These are phyloP conservation scores for Eimeria acervulina DNA, from an alignment of 169 alveolate genomes.

Conservation along the genomic window DNA sequence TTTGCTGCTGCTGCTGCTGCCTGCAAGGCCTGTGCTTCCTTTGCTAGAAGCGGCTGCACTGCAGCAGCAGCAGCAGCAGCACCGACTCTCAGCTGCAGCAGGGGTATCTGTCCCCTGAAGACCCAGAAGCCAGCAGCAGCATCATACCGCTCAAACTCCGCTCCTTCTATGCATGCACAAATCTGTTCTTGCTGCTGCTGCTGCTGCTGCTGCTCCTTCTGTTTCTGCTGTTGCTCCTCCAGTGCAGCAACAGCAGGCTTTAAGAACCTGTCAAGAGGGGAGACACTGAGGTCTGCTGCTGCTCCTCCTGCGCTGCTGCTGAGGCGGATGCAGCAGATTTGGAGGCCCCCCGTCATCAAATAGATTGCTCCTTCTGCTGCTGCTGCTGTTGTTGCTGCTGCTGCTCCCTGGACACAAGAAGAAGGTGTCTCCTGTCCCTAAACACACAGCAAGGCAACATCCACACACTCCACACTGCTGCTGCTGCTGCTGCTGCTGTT, in stretches of 20 bases:
- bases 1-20: too few relatives aligned
- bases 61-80: not conserved
- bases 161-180: not conserved
- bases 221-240: not conserved
- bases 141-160: conserved; percentile 28
- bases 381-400: not conserved
- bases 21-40: too few relatives aligned
- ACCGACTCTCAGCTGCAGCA: conserved; percentile 23
- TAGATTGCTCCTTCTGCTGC: too few relatives aligned
- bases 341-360: conserved; percentile 41
- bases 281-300: not conserved
- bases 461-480: not conserved
- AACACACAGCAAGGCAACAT: not conserved
- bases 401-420: not conserved
- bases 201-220: not conserved
- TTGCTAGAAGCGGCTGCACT: not conserved
- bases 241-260: conserved; percentile 20
- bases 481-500: conserved; percentile 17
- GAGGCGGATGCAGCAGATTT: conserved; percentile 1
- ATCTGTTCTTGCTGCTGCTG: not conserved
- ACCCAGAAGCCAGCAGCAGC: conserved; percentile 12
- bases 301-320: not conserved
- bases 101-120: not conserved
- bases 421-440: too few relatives aligned
- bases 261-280: not conserved